These are phyloP conservation scores for Hypoxylon subgilvum DNA, from an alignment of 495 filamentous ascomycete species.

Conservation along the genomic window DNA sequence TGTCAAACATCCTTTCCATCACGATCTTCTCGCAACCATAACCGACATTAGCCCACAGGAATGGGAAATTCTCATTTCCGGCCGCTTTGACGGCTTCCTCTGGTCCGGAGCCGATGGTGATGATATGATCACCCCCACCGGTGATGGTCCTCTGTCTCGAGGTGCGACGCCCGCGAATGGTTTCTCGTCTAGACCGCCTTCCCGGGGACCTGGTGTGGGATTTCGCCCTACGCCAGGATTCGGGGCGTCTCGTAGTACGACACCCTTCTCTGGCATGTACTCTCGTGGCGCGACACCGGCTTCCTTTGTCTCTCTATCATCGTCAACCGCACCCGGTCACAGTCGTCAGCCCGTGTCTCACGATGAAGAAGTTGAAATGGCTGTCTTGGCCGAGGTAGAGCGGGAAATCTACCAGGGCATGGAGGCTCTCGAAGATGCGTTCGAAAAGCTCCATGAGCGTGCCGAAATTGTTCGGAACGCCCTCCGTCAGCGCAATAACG, in stretches of 20 bases:
- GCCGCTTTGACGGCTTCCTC: conserved; percentile 95
- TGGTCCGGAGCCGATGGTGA: conserved; percentile 87
- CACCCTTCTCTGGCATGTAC: conserved; percentile 43
- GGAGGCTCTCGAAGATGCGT: conserved; percentile 93
- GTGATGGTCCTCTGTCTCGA: conserved; percentile 57
- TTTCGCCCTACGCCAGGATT: conserved; percentile 37
- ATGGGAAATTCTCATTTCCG: conserved; percentile 95
- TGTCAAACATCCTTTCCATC: conserved; percentile 78
- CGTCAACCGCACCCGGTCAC: conserved; percentile 44
- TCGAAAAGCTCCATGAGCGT: conserved; percentile 85
- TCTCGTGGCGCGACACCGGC: conserved; percentile 46
- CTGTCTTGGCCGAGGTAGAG: conserved; percentile 86
- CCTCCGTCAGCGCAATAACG: conserved; percentile 79
- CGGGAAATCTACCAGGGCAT: conserved; percentile 91
- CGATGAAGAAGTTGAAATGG: conserved; percentile 94
- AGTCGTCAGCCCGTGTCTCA: conserved; percentile 67
- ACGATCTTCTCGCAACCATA: conserved; percentile 86
- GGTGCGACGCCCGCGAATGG: conserved; percentile 59
- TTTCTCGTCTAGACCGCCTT: conserved; percentile 49
- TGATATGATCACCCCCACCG: conserved; percentile 44
- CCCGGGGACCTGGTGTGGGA: conserved; percentile 34
- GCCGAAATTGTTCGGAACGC: conserved; percentile 81
- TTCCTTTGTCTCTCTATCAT: conserved; percentile 53
- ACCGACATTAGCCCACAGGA: conserved; percentile 84
- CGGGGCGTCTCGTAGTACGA: conserved; percentile 46